Percentiles rank a stretch among this genome's conserved stretches.
These are phyloP conservation scores for Colletotrichum horii DNA, from an alignment of 2,329 filamentous ascomycete genomes.

Conservation along the genomic window DNA sequence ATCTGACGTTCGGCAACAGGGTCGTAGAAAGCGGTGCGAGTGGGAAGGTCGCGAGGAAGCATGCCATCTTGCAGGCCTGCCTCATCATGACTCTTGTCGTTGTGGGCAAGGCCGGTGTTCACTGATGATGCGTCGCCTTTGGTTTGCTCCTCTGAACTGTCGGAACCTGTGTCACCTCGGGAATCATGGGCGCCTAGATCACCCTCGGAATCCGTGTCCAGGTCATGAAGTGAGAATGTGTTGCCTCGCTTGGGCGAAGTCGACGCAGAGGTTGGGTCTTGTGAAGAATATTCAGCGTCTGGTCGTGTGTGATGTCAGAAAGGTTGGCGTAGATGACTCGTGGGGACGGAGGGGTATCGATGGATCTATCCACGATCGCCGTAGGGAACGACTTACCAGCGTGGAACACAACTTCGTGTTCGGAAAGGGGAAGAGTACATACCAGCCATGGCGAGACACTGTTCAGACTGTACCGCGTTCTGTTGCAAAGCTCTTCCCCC, in stretches of 20 bases:
- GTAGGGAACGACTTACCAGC: slow-evolving; percentile 15
- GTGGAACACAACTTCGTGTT: not conserved
- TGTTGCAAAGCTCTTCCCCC: slow-evolving; percentile 2
- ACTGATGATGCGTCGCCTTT: not conserved
- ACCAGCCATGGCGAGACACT: slow-evolving; percentile 21
- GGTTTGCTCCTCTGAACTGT: not conserved
- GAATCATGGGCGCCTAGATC: slow-evolving; percentile 2
- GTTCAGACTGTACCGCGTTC: not conserved
- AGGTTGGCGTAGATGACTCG: not conserved
- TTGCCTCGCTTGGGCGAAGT: slow-evolving; percentile 20
- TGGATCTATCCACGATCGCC: not conserved
- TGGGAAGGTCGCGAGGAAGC: slow-evolving; percentile 64
- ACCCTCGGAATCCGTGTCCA: slow-evolving; percentile 19
- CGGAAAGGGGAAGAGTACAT: slow-evolving; percentile 9
- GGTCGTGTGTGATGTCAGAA: not conserved
- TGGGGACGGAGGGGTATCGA: not conserved
- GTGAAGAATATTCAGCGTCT: not conserved
- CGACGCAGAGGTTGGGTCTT: slow-evolving; percentile 19
- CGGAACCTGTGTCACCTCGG: slow-evolving; percentile 17
- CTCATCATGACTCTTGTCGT: not conserved
- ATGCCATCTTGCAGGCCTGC: slow-evolving; percentile 55
- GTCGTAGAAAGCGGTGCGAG: slow-evolving; percentile 88
- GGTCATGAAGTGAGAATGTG: slow-evolving; percentile 4
- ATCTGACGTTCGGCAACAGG: slow-evolving; percentile 92
- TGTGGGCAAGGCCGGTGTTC: not conserved